Evolutionary conservation across 192 early-diverging fungal species (phyloP).

Genomic region (Coemansia interrupta): DNA sequence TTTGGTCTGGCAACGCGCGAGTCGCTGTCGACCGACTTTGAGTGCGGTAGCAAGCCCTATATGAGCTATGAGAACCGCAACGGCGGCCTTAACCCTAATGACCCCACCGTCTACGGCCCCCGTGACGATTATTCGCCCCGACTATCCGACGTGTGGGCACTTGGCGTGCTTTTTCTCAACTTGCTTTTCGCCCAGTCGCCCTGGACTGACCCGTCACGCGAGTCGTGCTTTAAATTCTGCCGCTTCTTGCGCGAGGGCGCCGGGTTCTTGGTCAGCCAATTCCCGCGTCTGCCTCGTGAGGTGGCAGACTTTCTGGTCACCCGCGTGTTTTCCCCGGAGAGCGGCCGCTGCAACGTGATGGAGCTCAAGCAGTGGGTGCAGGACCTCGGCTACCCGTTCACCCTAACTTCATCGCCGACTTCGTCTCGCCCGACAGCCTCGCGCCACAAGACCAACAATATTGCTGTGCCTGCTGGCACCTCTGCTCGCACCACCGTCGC

Average conservation of each 20-base stretch:
- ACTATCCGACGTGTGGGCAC: slow-evolving; percentile 68
- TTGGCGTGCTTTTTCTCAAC: slow-evolving; percentile 72
- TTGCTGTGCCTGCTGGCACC: background rate
- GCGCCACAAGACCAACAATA: slow-evolving; percentile 29
- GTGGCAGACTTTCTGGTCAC: slow-evolving; percentile 62
- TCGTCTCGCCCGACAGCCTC: slow-evolving; percentile 11
- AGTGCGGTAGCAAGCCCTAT: slow-evolving; percentile 78
- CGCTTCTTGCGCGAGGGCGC: slow-evolving; percentile 59
- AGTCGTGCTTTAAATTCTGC: slow-evolving; percentile 59
- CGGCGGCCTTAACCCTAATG: slow-evolving; percentile 45
- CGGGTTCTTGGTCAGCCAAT: slow-evolving; percentile 59
- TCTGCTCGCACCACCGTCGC: slow-evolving; percentile 3
- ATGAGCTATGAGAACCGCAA: slow-evolving; percentile 68
- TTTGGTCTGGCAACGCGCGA: slow-evolving; percentile 89
- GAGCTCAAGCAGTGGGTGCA: slow-evolving; percentile 56
- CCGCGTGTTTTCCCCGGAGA: slow-evolving; percentile 60
- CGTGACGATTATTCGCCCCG: slow-evolving; percentile 60
- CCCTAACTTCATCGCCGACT: slow-evolving; percentile 4
- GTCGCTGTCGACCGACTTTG: slow-evolving; percentile 75
- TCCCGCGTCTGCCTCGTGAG: slow-evolving; percentile 56
- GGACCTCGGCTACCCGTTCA: slow-evolving; percentile 45
- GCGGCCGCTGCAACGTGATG: slow-evolving; percentile 53
- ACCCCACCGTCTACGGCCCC: slow-evolving; percentile 48
- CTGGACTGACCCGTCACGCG: slow-evolving; percentile 65
- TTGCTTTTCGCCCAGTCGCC: slow-evolving; percentile 67